phyloP scores from a whole-genome alignment of 176 grass and related monocot species.

The Carex pumila region DNA sequence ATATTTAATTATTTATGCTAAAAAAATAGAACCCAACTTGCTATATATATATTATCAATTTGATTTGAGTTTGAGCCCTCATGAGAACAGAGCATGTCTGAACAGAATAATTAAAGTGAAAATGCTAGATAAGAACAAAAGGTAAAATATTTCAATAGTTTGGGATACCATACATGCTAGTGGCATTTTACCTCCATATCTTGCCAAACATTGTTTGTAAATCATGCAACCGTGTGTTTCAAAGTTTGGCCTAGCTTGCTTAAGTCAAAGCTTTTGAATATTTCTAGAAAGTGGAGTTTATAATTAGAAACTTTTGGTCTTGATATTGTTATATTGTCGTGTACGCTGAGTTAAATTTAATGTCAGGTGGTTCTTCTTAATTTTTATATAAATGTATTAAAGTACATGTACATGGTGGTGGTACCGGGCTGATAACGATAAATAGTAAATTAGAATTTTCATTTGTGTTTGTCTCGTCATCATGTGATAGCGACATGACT shows the following conservation, averaged over 20 bases:
- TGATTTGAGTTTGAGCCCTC: background rate
- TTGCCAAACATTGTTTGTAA: background rate
- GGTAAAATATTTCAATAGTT: background rate
- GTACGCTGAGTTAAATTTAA: background rate
- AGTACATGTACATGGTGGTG: background rate
- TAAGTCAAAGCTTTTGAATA: background rate
- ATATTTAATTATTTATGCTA: background rate
- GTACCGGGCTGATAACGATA: background rate
- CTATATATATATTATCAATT: background rate
- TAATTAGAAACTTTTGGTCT: background rate
- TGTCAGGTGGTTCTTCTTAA: background rate
- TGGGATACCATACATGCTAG: background rate
- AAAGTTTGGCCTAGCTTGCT: background rate
- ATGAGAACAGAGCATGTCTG: background rate
- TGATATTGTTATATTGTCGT: background rate
- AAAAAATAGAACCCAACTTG: background rate
- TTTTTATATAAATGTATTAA: background rate
- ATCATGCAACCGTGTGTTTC: slow-evolving; percentile 14
- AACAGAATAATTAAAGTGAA: slow-evolving; percentile 23
- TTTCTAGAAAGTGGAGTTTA: background rate
- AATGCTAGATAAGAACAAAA: background rate
- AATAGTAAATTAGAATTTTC: background rate
- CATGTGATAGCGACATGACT: background rate
- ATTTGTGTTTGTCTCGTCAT: background rate
- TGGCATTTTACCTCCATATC: slow-evolving; percentile 11